Evolutionary conservation across 2,329 filamentous ascomycete species (phyloP), one percentile per base, ranked within the genome.

Genomic region (Hypoxylon sp.): DNA sequence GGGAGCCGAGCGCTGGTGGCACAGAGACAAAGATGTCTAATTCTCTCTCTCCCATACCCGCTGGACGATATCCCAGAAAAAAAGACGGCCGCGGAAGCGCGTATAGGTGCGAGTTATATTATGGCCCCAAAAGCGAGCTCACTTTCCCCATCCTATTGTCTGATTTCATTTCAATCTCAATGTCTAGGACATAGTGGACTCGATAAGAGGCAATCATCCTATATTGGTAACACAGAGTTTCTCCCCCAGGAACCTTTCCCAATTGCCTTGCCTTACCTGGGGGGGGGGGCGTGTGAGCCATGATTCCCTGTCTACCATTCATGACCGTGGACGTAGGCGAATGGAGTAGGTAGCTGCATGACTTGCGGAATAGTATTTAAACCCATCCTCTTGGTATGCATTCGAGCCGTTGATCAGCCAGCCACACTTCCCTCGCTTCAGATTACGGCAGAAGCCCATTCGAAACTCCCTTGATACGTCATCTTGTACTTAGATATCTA

Each of bases 111-210:
- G 35, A 45, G 44, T 25, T 53, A 53, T 57, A 57, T 52, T 55
- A 55, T 40, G 34, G 30, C n/a, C n/a, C n/a, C n/a, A n/a, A 50
- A 47, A 42, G 31, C 27, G 42, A 53, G 27, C 49, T 49, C 34
- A n/a, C n/a, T n/a, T n/a, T n/a, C n/a, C 40, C 30, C 31, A 50
- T 44, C 38, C 50, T 59, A 54, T 52, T 59, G 56, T 57, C 53
- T 60, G 52, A 51, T 54, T 59, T 60, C 51, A 51, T 57, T 41
- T 66, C 60, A 66, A n/a, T 65, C 62, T 64, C 60, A 61, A 65
- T 67, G 65, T 67, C 64, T 67, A 63, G 63, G 57, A 67, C 64
- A 67, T 64, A 61, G 63, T 58, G 59, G 55, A 59, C 57, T 60
- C 60, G 55, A 60, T 61, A 60, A 58, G 46, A 61, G n/a, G 62